Conservation (phyloP, 495 filamentous ascomycete genomes). For the Annulohypoxylon maeteangense region DNA sequence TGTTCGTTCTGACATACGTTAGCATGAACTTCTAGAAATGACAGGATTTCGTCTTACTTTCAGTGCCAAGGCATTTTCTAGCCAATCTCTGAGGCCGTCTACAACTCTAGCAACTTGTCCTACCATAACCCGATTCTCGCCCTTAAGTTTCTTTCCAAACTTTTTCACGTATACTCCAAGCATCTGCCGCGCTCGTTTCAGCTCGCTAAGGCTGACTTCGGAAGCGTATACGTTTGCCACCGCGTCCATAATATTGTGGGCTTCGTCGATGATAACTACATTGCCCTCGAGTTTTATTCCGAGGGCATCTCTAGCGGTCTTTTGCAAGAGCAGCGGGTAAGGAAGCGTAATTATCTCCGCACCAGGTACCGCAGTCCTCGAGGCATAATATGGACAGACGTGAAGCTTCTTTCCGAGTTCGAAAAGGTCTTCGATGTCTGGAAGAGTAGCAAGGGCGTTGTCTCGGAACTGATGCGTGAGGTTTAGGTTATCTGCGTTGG, state of each 20-base stretch:
- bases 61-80: slow-evolving; percentile 60
- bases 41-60: slow-evolving; percentile 49
- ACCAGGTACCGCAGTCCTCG: slow-evolving; percentile 80
- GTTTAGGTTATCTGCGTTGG: slow-evolving; percentile 76
- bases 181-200: slow-evolving; percentile 76
- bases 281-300: slow-evolving; percentile 86
- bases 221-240: slow-evolving; percentile 89
- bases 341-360: slow-evolving; percentile 95
- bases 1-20: slow-evolving; percentile 54
- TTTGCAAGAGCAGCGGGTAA: slow-evolving; percentile 90
- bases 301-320: slow-evolving; percentile 87
- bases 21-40: neutral
- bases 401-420: slow-evolving; percentile 79
- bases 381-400: slow-evolving; percentile 96
- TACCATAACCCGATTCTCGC: slow-evolving; percentile 92
- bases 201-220: slow-evolving; percentile 74
- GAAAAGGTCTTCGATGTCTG: slow-evolving; percentile 93
- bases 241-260: slow-evolving; percentile 97
- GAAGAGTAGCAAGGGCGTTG: slow-evolving; percentile 81
- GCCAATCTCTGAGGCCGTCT: slow-evolving; percentile 75
- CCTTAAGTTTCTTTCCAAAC: slow-evolving; percentile 87
- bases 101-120: slow-evolving; percentile 85
- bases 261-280: slow-evolving; percentile 94
- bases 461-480: slow-evolving; percentile 87
- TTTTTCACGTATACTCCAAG: slow-evolving; percentile 85